Evolutionary conservation across 2,329 filamentous ascomycete species (phyloP).

Genomic region (Alternaria longipes): DNA sequence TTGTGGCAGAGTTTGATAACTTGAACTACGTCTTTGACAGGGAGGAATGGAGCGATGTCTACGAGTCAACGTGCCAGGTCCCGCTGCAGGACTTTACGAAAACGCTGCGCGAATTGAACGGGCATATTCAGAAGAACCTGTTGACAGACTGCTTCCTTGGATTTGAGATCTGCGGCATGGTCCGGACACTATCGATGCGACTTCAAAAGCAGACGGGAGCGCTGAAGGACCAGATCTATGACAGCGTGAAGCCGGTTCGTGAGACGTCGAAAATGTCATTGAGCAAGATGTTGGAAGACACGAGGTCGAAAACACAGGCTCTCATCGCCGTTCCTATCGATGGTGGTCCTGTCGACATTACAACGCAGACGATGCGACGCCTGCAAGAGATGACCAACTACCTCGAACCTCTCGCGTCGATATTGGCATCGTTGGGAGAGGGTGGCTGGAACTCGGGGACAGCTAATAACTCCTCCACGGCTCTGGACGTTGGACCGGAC

Average conservation of each 20-base stretch:
- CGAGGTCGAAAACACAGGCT: slow-evolving; percentile 71
- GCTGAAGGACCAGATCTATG: slow-evolving; percentile 81
- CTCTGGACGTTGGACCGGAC: slow-evolving; percentile 85
- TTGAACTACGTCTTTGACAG: slow-evolving; percentile 86
- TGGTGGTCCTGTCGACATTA: slow-evolving; percentile 79
- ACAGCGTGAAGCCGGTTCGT: slow-evolving; percentile 86
- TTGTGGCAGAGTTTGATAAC: slow-evolving; percentile 88
- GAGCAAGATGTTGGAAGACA: slow-evolving; percentile 83
- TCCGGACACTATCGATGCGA: slow-evolving; percentile 79
- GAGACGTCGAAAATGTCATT: slow-evolving; percentile 92
- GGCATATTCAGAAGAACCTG: slow-evolving; percentile 85
- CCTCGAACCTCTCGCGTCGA: slow-evolving; percentile 82
- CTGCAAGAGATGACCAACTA: slow-evolving; percentile 89
- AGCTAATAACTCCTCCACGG: slow-evolving; percentile 68
- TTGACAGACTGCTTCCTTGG: slow-evolving; percentile 93
- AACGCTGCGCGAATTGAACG: slow-evolving; percentile 87
- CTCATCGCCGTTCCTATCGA: slow-evolving; percentile 78
- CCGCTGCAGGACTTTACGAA: slow-evolving; percentile 83
- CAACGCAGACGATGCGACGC: slow-evolving; percentile 84
- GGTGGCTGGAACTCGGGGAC: slow-evolving; percentile 76
- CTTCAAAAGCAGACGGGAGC: slow-evolving; percentile 86
- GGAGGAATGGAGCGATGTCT: slow-evolving; percentile 83
- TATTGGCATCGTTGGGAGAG: slow-evolving; percentile 91
- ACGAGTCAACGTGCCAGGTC: slow-evolving; percentile 79
- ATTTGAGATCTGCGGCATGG: slow-evolving; percentile 93